Evolutionary conservation across 2,329 filamentous ascomycete genomes (phyloP).

Genomic region (Penicillium sp.): DNA sequence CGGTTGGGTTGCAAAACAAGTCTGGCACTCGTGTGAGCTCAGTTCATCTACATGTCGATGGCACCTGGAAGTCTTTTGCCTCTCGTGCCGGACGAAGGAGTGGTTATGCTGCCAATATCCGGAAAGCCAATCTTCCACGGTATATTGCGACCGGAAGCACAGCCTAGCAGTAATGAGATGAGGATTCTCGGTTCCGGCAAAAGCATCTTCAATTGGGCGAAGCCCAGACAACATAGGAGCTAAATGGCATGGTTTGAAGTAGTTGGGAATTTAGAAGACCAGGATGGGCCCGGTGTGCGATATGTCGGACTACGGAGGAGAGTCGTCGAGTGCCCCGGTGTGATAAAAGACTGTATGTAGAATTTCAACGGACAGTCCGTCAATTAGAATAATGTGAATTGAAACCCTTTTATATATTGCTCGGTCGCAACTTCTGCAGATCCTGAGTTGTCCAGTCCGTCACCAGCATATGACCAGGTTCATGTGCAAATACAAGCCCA

Average conservation of each 20-base stretch:
- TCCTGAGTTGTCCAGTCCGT: slow-evolving; percentile 50
- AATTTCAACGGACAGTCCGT: background rate
- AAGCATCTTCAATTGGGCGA: slow-evolving; percentile 38
- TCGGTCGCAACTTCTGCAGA: slow-evolving; percentile 15
- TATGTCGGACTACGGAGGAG: slow-evolving; percentile 49
- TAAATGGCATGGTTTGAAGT: slow-evolving; percentile 60
- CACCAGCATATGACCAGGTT: slow-evolving; percentile 60
- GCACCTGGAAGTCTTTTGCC: too few relatives aligned
- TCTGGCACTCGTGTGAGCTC: too few relatives aligned
- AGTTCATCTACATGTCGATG: too few relatives aligned
- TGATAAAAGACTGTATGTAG: slow-evolving; percentile 49
- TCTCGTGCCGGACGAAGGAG: too few relatives aligned
- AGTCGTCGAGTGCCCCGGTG: slow-evolving; percentile 55
- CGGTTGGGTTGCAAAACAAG: too few relatives aligned
- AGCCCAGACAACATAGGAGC: slow-evolving; percentile 55
- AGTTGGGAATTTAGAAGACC: slow-evolving; percentile 51
- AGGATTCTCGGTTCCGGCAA: too few relatives aligned
- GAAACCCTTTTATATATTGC: background rate
- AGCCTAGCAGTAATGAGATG: too few relatives aligned
- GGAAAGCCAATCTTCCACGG: too few relatives aligned
- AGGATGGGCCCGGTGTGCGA: slow-evolving; percentile 17
- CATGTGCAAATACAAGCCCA: slow-evolving; percentile 58
- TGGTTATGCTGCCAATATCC: too few relatives aligned
- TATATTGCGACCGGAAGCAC: too few relatives aligned
- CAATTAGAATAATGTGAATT: background rate